Percentiles rank a stretch among this genome's conserved stretches.
Evolutionary conservation across 208 protist genomes (phyloP).

Genomic region (Acanthamoeba royreba): DNA sequence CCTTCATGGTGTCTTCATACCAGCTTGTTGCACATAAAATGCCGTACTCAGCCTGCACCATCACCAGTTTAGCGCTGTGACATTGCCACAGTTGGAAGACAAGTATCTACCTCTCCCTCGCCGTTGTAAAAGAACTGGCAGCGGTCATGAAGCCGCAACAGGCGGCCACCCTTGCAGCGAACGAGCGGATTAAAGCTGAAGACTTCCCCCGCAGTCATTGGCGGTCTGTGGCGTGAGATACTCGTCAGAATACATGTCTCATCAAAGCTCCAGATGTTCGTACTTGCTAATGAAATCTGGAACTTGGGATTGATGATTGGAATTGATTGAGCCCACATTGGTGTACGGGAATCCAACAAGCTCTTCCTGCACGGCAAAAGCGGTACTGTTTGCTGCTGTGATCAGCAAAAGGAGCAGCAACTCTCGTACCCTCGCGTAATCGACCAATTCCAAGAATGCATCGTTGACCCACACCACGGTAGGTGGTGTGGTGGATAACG

Average conservation of each 20-base stretch:
- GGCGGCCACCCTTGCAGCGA: neutral
- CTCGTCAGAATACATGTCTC: neutral
- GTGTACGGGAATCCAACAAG: neutral
- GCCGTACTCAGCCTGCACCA: neutral
- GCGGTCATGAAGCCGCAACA: neutral
- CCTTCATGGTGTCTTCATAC: neutral
- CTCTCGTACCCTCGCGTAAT: neutral
- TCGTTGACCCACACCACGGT: neutral
- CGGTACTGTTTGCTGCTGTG: neutral
- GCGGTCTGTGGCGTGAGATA: neutral
- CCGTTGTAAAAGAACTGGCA: neutral
- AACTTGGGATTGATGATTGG: neutral
- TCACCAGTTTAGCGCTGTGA: neutral
- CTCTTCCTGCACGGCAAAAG: neutral
- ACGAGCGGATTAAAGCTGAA: neutral
- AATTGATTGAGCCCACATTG: neutral
- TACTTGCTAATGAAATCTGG: neutral
- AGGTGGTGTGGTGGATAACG: neutral
- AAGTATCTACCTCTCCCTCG: neutral
- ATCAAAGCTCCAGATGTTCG: neutral
- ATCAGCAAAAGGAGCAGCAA: neutral
- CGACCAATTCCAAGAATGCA: neutral
- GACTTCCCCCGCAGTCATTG: neutral
- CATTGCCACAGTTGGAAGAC: neutral
- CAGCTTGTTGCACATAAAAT: neutral